Conservation (phyloP, 768 basidiomycete species). For the Pleurotus pulmonarius region DNA sequence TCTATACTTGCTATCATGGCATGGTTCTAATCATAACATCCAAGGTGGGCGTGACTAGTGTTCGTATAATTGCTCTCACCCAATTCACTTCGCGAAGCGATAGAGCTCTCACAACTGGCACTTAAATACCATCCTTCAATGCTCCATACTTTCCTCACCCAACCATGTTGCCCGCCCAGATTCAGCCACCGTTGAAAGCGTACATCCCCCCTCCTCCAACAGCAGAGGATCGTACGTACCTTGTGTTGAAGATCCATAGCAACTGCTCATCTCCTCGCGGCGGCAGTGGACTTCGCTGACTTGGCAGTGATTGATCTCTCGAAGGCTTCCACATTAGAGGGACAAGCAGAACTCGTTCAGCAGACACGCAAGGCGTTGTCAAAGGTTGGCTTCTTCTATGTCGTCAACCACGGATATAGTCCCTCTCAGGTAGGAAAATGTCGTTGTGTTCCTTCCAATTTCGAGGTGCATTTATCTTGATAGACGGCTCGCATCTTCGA, state of each 20-base stretch:
- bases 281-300: constrained; percentile 37
- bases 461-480: not conserved
- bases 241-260: too few species aligned
- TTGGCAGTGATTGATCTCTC: constrained; percentile 52
- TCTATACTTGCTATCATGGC: too few species aligned
- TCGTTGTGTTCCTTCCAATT: not conserved
- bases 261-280: not conserved
- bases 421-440: constrained; percentile 29
- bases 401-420: constrained; percentile 45
- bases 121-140: too few species aligned
- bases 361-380: constrained; percentile 44
- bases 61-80: too few species aligned
- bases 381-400: constrained; percentile 41
- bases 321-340: constrained; percentile 30
- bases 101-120: too few species aligned
- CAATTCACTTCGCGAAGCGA: too few species aligned
- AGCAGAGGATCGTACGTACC: not conserved
- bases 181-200: not conserved
- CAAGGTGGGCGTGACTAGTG: too few species aligned
- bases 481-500: constrained; percentile 44
- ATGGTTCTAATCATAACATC: too few species aligned
- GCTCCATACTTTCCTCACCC: too few species aligned
- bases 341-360: constrained; percentile 29
- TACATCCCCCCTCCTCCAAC: not conserved
- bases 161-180: not conserved